Evolutionary conservation across 129 eudicot genomes (phyloP).

Genomic region (Gnaphalium uliginosum): DNA sequence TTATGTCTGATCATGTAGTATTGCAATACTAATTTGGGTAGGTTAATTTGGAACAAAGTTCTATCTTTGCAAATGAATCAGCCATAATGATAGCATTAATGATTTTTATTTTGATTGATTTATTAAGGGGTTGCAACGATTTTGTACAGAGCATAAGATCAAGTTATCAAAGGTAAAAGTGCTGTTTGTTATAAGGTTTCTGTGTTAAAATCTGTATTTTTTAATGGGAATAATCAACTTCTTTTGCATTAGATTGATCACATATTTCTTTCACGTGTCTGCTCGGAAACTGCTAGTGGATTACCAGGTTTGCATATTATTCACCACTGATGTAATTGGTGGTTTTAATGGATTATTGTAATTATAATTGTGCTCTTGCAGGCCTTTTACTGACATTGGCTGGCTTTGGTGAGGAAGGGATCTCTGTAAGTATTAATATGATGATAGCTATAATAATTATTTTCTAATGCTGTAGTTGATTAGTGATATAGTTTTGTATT

Average conservation of each 20-base stretch:
- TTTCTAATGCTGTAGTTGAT: conserved; percentile 6
- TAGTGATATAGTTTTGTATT: not conserved
- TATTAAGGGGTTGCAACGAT: conserved; percentile 87
- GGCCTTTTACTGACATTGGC: conserved; percentile 91
- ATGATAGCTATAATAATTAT: conserved; percentile 8
- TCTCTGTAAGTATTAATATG: conserved; percentile 63
- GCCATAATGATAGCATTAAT: not conserved
- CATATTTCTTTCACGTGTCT: conserved; percentile 93
- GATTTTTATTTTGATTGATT: not conserved
- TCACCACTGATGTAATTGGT: not conserved
- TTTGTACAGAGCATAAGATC: conserved; percentile 87
- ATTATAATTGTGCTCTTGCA: conserved; percentile 24
- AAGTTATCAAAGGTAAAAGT: conserved; percentile 77
- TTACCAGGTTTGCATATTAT: conserved; percentile 60
- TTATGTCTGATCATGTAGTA: not conserved
- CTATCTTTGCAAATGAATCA: no score
- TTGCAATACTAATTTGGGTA: not conserved
- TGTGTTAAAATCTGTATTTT: no score
- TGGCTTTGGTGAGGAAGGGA: conserved; percentile 87
- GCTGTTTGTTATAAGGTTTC: not conserved
- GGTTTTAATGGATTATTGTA: not conserved
- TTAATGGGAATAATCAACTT: not conserved
- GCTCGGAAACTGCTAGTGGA: conserved; percentile 99
- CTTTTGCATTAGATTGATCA: conserved; percentile 72
- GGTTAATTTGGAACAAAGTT: no score